Percentiles rank a stretch among this genome's conserved stretches.
Evolutionary conservation across 2,329 filamentous ascomycete species (phyloP).

Genomic region (Aspergillus arachidicola): DNA sequence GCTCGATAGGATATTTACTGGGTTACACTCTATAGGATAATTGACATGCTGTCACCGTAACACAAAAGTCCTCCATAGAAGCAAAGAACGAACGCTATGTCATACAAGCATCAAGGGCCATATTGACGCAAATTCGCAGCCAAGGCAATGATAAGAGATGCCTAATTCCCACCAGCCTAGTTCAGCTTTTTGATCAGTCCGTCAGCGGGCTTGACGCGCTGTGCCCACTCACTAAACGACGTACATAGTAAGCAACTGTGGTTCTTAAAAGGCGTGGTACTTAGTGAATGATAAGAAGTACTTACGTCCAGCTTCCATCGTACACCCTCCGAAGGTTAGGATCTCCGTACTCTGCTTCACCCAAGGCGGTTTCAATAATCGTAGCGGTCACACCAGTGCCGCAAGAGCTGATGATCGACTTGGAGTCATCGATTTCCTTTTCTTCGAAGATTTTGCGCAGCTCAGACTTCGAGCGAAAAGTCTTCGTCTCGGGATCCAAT

Average conservation of each 20-base stretch:
- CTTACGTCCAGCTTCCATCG: conserved; percentile 97
- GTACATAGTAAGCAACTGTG: conserved; percentile 10
- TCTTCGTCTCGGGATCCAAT: conserved; percentile 80
- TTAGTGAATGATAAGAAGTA: conserved; percentile 29
- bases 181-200: conserved; percentile 47
- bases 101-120: conserved; percentile 10
- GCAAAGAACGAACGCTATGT: conserved; percentile 12
- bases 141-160: background rate
- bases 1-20: conserved; percentile 7
- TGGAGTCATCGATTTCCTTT: conserved; percentile 77
- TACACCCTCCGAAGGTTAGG: conserved; percentile 74
- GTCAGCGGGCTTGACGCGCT: conserved; percentile 49
- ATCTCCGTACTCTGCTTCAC: conserved; percentile 73
- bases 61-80: conserved; percentile 7
- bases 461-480: conserved; percentile 71
- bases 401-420: conserved; percentile 84
- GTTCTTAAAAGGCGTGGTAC: background rate
- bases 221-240: conserved; percentile 52
- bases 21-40: conserved; percentile 11
- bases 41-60: conserved; percentile 8
- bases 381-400: conserved; percentile 94
- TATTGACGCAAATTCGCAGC: background rate
- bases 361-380: conserved; percentile 83
- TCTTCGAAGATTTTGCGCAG: conserved; percentile 74
- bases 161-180: conserved; percentile 9